Base-by-base conservation (phyloP, 1,139 yeast species). In the Diutina catenulata region DNA sequence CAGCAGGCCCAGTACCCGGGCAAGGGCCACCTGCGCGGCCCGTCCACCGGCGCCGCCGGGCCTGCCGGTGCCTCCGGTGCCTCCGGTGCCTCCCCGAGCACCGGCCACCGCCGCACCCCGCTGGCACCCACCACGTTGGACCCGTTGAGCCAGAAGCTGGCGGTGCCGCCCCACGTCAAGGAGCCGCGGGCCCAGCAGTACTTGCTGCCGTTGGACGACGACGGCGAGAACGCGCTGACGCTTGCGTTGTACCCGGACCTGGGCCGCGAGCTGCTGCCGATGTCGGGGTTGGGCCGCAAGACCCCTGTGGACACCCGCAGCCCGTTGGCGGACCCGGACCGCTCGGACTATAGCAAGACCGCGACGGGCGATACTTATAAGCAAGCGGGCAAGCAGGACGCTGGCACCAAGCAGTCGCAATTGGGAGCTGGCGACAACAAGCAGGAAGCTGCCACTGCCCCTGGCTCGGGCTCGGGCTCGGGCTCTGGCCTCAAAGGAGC, bases 351-450 rank as follows among this genome's bases (percentile, higher is more conserved):
- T 19, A 16, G 14, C 24, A 31, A 13, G 3, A 31, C 35, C 8
- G 25, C n/a, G 25, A 25, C 21, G 35, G 35, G 35, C 6, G 21
- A 31, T 25, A 31, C 35, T n/a, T 31, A 31, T 20, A 31, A 31
- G 18, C 20, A 25, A 9, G 14, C 27, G 14, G 15, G 15, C 4
- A 25, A 11, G 4, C 16, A 14, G 3, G n/a, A 14, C 10, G n/a
- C 10, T 5, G 29, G 16, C 4, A 11, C 18, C 3, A 8, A 11
- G 23, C 23, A 7, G 23, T 9, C 23, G 23, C 8, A 21, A 21
- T 21, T 21, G 23, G 23, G 9, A n/a, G n/a, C n/a, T n/a, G n/a
- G n/a, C n/a, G n/a, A n/a, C n/a, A n/a, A n/a, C n/a, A n/a, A n/a
- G n/a, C n/a, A n/a, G n/a, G n/a, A n/a, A n/a, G n/a, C n/a, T n/a